Evolutionary conservation across 306 rosid genomes (phyloP), one percentile per base, ranked within the genome.

Genomic region (Benincasa hispida): DNA sequence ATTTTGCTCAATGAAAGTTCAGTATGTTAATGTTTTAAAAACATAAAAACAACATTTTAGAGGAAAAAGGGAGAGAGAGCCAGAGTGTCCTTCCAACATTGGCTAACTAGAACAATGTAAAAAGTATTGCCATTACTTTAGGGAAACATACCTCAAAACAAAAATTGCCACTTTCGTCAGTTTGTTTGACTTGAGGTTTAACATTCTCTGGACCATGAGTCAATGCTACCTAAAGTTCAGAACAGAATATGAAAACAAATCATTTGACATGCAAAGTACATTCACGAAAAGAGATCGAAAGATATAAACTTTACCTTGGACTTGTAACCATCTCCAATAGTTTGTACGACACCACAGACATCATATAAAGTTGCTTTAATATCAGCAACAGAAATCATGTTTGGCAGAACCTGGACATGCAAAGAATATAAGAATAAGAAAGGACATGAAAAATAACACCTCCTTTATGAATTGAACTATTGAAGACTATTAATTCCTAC

Each of bases 141-240:
- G 68, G 32, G 76, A 41, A 78, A 53, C 88, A 82, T 88, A 94
- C 99, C 96, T 90, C 96, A 75, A 94, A 94, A 90, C 98, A 94
- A 85, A 94, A 94, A 18, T 85, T 86, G 78, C 99, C 99, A 73
- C 69, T 92, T 82, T 81, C 93, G 85, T 94, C 92, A 27, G 93
- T 89, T 75, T 78, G 90, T 79, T 89, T 89, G 83, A 85, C 91
- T 85, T 94, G 92, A 41, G 99, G 98, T 81, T 94, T 89, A 80
- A 89, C 91, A 84, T 88, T 95, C 80, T 89, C 96, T 78, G 99
- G 98, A 79, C 99, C 98, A 85, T 90, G 99, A 80, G 99, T 95
- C 96, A 95, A 83, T 85, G 97, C 98, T 79, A 95, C 96, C 99
- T 95, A 78, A 41, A 77, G 53, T 22, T 51, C 55, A 76, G 51